Base-by-base conservation (phyloP, 1,139 yeast genomes). In the Kazachstania sp. region DNA sequence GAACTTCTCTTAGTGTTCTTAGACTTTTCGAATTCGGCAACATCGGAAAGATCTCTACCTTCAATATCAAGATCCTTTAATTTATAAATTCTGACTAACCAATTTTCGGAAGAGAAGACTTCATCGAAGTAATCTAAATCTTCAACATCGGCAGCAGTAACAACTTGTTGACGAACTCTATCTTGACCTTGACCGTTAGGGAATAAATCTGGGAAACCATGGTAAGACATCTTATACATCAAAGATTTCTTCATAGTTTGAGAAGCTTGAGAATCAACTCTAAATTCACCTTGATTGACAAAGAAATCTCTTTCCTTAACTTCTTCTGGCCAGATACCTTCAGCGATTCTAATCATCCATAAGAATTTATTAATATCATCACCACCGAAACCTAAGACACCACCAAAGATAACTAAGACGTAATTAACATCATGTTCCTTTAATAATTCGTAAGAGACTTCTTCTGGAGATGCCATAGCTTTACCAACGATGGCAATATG, bases 401-500 rank as follows among this genome's bases (percentile, higher is more conserved):
- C 98, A 46, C 99, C 99, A 65, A 92, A 94, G 49, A 94, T 85
- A 49, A 94, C 84, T 54, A 94, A 73, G 32, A 94, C 87, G 65
- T 92, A 92, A 68, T 94, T 97, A 36, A 92, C 99, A 57, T 94
- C 98, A 63, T 90, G 94, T 65, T 86, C 82, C 62, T 79, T 81
- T 70, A 90, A 78, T 52, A 92, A 84, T 51, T 92, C 82, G 65
- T 92, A 95, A 1, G 97, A 83, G 36, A 78, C 83, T 50, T 86
- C 95, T 67, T 92, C 98, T 32, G 80, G 69, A 20, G 95, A 83
- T 32, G 95, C 79, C 97, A 92, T 87, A 29, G 98, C 97, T 68
- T 88, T 87, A 61, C 99, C 99, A 48, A 94, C 98, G n/a, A 97
- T 88, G 56, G 98, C 99, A 69, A 94, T 94, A 66, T 94, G 99